A percentile compares a stretch with the other conserved stretches of the same genome.
These are phyloP conservation scores for Linum usitatissimum DNA, from an alignment of 345 rosid species.

Conservation along the genomic window DNA sequence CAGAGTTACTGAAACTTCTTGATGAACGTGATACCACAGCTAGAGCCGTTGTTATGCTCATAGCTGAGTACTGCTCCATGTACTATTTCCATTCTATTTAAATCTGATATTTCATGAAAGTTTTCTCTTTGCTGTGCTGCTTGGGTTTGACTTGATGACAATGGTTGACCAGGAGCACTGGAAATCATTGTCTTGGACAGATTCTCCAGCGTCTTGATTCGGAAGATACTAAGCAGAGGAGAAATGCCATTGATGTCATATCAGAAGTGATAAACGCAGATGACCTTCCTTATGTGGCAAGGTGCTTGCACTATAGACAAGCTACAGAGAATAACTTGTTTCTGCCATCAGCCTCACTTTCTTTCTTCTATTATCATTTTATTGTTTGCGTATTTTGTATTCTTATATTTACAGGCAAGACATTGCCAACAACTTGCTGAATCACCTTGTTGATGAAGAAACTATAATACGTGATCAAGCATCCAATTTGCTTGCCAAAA, in stretches of 20 bases:
- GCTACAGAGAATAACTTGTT: conserved; percentile 4
- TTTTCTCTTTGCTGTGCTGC: conserved; percentile 9
- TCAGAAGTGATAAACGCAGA: conserved; percentile 37
- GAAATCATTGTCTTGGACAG: conserved; percentile 51
- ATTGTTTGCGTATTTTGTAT: no score
- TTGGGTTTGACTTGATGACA: conserved; percentile 22
- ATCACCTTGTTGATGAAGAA: conserved; percentile 53
- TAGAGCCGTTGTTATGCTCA: conserved; percentile 54
- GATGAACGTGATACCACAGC: conserved; percentile 82
- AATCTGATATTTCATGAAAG: neutral
- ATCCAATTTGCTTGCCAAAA: conserved; percentile 43
- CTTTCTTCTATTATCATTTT: conserved; percentile 7
- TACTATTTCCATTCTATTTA: conserved; percentile 23
- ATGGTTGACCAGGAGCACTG: conserved; percentile 39
- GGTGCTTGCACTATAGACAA: conserved; percentile 27
- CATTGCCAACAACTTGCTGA: conserved; percentile 46
- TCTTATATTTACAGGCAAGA: conserved; percentile 46
- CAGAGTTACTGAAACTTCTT: conserved; percentile 59
- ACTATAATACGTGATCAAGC: conserved; percentile 37
- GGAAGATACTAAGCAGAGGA: conserved; percentile 48
- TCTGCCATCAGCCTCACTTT: conserved; percentile 13
- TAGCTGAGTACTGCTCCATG: conserved; percentile 73
- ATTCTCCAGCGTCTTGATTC: conserved; percentile 57
- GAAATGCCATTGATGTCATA: conserved; percentile 71
- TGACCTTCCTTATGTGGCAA: conserved; percentile 36